Conservation (phyloP, 2,329 filamentous ascomycete genomes). For the Penicillium crustosum region DNA sequence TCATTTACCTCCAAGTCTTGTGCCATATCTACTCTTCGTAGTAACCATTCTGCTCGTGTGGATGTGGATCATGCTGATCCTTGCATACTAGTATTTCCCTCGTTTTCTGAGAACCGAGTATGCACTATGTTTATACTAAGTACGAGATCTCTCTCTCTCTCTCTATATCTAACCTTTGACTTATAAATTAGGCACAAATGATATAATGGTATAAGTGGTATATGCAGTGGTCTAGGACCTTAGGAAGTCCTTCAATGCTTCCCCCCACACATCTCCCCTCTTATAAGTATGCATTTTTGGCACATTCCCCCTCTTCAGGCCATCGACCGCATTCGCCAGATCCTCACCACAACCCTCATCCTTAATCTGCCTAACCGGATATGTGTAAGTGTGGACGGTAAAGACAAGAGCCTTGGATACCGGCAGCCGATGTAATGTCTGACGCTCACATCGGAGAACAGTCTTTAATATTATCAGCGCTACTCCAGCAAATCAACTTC, state of each 20-base stretch:
- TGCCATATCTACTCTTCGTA: background rate
- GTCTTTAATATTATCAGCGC: conserved; percentile 36
- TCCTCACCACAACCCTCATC: conserved; percentile 56
- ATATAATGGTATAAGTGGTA: too few species aligned
- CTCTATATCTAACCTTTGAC: too few species aligned
- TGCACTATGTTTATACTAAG: too few species aligned
- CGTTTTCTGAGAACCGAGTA: too few species aligned
- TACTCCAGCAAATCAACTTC: background rate
- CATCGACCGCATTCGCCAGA: conserved; percentile 59
- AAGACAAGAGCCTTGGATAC: conserved; percentile 57
- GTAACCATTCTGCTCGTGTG: accelerated
- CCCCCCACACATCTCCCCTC: conserved; percentile 56
- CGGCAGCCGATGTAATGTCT: conserved; percentile 62
- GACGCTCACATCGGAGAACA: conserved; percentile 57
- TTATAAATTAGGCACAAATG: too few species aligned
- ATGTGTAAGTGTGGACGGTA: conserved; percentile 63
- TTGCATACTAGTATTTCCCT: too few species aligned
- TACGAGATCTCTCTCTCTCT: too few species aligned
- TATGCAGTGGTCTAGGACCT: conserved; percentile 16
- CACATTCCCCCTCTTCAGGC: conserved; percentile 56
- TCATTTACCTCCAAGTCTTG: background rate
- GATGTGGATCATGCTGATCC: too few species aligned
- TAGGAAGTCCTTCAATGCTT: conserved; percentile 55
- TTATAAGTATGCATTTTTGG: conserved; percentile 62
- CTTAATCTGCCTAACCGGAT: conserved; percentile 56